Evolutionary conservation across 805 yeast species (phyloP).

Genomic region (Kuraishia capsulata): DNA sequence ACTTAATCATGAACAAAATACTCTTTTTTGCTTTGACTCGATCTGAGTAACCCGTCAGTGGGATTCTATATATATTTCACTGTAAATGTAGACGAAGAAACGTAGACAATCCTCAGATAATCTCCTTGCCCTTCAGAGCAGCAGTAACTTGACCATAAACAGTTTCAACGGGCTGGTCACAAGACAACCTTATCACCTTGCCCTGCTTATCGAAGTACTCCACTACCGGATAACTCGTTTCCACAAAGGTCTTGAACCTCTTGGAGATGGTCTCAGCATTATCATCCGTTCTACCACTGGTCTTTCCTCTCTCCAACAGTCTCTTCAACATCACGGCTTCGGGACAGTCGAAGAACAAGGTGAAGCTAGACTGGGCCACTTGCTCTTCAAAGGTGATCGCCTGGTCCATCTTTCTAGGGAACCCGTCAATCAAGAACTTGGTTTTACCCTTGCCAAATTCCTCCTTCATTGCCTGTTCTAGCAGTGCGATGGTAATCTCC

Average conservation of each 20-base stretch:
- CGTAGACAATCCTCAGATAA: no score
- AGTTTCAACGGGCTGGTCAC: conserved; percentile 72
- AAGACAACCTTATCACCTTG: conserved; percentile 69
- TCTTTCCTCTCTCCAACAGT: conserved; percentile 83
- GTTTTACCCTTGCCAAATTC: conserved; percentile 37
- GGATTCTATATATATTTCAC: neutral
- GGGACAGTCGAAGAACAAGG: conserved; percentile 74
- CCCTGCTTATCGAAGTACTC: conserved; percentile 66
- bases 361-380: conserved; percentile 60
- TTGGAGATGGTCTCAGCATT: conserved; percentile 85
- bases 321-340: conserved; percentile 78
- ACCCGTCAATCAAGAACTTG: conserved; percentile 85
- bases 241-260: conserved; percentile 78
- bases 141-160: conserved; percentile 64
- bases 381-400: conserved; percentile 85
- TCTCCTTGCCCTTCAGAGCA: conserved; percentile 41
- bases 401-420: conserved; percentile 98
- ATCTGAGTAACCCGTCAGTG: no score
- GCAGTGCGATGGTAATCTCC: conserved; percentile 75
- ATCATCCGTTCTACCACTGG: conserved; percentile 91
- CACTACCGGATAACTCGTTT: conserved; percentile 91
- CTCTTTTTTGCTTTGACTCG: no score
- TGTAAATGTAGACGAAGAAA: no score
- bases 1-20: no score
- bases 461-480: conserved; percentile 69